A percentile compares a stretch with the other conserved stretches of the same genome.
phyloP scores from a whole-genome alignment of 179 eudicot species.

The Nepenthes alata region DNA sequence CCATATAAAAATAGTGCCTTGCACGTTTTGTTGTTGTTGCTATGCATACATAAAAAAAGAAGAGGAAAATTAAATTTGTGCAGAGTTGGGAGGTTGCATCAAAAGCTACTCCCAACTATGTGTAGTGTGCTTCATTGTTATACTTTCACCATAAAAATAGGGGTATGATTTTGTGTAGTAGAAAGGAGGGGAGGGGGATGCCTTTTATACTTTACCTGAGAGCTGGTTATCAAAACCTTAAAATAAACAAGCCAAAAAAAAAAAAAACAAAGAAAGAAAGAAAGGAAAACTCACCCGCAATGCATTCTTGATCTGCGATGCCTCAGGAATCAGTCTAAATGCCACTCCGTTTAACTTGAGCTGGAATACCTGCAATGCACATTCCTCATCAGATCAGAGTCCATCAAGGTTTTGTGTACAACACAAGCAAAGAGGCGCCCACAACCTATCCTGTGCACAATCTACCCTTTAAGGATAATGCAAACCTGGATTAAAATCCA shows the following conservation, averaged over 20 bases:
- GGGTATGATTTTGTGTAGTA: no score
- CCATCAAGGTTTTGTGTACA: neutral
- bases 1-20: neutral
- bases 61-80: neutral
- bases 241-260: no score
- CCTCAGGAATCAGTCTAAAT: slow-evolving; percentile 76
- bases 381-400: neutral
- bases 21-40: no score
- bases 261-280: no score
- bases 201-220: no score
- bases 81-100: no score
- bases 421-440: neutral
- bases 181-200: no score
- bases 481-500: no score
- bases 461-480: neutral
- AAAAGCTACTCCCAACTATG: no score
- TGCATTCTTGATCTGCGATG: slow-evolving; percentile 61
- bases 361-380: slow-evolving; percentile 53
- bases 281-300: slow-evolving; percentile 30
- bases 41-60: neutral
- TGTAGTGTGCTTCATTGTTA: no score
- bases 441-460: neutral
- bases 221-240: no score
- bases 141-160: no score
- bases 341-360: slow-evolving; percentile 68